Evolutionary conservation across 768 basidiomycete species (phyloP), one percentile per base, ranked within the genome.

Genomic region (Mycena filopes): DNA sequence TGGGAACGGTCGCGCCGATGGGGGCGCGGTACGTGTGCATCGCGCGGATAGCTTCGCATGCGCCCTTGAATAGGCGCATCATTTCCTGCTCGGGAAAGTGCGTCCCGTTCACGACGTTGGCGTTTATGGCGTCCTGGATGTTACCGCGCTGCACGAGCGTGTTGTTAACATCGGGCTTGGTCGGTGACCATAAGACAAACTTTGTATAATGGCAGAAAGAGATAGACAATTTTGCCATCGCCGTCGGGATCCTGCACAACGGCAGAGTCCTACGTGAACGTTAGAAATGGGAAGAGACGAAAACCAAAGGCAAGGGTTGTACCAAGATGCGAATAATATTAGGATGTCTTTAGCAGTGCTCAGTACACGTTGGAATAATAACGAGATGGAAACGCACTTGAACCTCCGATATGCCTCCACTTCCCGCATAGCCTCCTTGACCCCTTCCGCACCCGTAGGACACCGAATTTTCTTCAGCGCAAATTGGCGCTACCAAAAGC

Each of bases 401-500:
- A 99, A 99, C 63, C 97, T 86, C 73, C 95, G 84, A 76, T 98
- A 98, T 0, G 98, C 96, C 75, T 97, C 94, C 3, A 94, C 91
- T 75, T 95, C 94, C 53, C 89, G 83, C 92, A 95, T 90, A 5
- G 89, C 93, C 74, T 95, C 94, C 72, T 91, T 91, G 60, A 99
- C 95, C 12, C 90, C 91, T 58, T 97, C 95, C 8, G 87, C 82
- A 10, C 95, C 95, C 43, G 91, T 91, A 1, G 94, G 95, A 82
- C 95, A 96, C 46, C 95, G 86, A 74, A 98, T 96, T 80, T 98
- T 99, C 83, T 99, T 99, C 67, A 99, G 82, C 0, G 98, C 98
- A 71, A 97, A 99, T 82, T 94, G 88, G 67, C 96, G 86, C 87
- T 95, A 77, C 1, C 26, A 38, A 57, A 45, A 21, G n/a, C 21